These are phyloP conservation scores for Rhodotorula sp. DNA, from an alignment of 1,284 basidiomycete genomes.

Conservation along the genomic window DNA sequence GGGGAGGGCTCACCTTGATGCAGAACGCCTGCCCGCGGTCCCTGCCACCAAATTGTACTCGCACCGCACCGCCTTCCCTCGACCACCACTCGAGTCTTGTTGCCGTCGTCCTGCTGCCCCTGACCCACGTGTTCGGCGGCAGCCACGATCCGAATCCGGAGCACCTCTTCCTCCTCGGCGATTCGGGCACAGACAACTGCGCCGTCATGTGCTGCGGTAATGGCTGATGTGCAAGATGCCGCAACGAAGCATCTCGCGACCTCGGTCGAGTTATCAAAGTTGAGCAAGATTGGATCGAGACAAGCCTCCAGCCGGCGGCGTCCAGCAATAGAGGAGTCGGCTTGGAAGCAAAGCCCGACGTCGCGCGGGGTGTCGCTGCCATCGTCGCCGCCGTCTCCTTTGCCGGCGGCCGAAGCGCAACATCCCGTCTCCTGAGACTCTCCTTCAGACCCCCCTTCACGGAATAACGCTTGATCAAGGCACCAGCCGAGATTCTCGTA, in stretches of 20 bases:
- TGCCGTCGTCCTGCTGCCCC: not conserved
- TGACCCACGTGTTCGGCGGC: not conserved
- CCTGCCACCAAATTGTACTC: constrained; percentile 20
- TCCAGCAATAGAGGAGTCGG: too few species aligned
- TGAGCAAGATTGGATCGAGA: constrained; percentile 9
- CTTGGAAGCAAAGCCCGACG: not conserved
- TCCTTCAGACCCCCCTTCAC: too few species aligned
- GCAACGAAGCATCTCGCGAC: constrained; percentile 5
- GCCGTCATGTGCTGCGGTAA: too few species aligned
- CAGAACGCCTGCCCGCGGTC: not conserved
- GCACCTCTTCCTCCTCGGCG: not conserved
- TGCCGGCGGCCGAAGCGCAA: not conserved
- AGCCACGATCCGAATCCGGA: constrained; percentile 6
- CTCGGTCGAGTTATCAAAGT: not conserved
- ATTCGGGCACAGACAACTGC: constrained; percentile 7
- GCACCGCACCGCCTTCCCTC: too few species aligned
- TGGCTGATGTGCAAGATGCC: not conserved
- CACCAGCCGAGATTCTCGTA: constrained; percentile 34
- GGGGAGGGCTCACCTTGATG: not conserved
- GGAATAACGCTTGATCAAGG: not conserved
- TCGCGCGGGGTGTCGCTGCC: too few species aligned
- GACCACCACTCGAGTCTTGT: too few species aligned
- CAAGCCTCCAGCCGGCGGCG: not conserved
- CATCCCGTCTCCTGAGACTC: too few species aligned
- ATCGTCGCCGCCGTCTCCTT: too few species aligned